Percentiles rank a stretch among this genome's conserved stretches.
Evolutionary conservation across 2,329 filamentous ascomycete genomes (phyloP).

Genomic region (Lanzia echinophila): DNA sequence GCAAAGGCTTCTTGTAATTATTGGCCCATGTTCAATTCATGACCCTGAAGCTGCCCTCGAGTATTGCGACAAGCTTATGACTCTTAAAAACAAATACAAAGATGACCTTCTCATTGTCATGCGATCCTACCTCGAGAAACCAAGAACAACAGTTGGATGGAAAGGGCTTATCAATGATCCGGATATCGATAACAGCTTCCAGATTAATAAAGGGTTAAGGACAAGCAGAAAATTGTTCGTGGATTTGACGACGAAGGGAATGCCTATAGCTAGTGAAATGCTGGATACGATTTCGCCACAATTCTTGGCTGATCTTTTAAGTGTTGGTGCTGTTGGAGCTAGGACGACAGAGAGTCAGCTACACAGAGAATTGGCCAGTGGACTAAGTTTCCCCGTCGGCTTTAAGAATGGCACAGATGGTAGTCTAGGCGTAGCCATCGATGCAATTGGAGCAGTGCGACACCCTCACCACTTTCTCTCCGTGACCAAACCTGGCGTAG

Average conservation of each 20-base stretch:
- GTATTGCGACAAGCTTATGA: constrained; percentile 80
- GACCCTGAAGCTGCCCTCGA: constrained; percentile 84
- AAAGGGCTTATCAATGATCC: constrained; percentile 98
- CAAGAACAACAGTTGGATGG: constrained; percentile 95
- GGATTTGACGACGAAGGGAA: constrained; percentile 82
- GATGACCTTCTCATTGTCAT: constrained; percentile 91
- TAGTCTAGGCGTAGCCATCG: constrained; percentile 79
- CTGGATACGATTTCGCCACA: constrained; percentile 96
- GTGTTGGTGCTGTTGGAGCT: constrained; percentile 89
- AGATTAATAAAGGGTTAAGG: constrained; percentile 95
- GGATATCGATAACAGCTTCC: constrained; percentile 95
- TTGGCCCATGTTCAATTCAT: constrained; percentile 96
- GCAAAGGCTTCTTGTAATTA: constrained; percentile 63
- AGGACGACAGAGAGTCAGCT: constrained; percentile 94
- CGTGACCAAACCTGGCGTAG: constrained; percentile 92
- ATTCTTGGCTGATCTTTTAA: constrained; percentile 88
- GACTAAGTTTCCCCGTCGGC: constrained; percentile 92
- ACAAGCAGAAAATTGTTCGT: constrained; percentile 86
- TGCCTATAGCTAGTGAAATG: constrained; percentile 97
- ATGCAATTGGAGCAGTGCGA: constrained; percentile 87
- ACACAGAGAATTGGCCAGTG: constrained; percentile 88
- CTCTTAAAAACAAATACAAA: constrained; percentile 80
- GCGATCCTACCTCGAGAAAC: constrained; percentile 98
- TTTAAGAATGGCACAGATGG: constrained; percentile 99
- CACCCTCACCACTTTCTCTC: constrained; percentile 96